Conservation (phyloP, 2,329 filamentous ascomycete species). For the Verticillium zaregamsianum region DNA sequence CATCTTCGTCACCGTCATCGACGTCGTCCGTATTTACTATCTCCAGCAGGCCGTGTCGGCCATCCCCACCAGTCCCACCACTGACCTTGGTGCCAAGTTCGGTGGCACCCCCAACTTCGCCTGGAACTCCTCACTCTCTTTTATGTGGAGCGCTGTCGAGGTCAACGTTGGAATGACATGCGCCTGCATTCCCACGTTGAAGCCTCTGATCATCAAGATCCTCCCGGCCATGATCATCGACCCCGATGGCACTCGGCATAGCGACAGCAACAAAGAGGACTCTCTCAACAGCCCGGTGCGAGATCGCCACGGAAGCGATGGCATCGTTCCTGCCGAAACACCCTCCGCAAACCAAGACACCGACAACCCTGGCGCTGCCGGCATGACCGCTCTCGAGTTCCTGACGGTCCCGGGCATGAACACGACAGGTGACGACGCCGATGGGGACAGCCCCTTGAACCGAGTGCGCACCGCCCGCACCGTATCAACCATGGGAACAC, state of each 20-base stretch:
- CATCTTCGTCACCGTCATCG: slow-evolving; percentile 81
- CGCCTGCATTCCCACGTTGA: slow-evolving; percentile 87
- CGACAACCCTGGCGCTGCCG: not conserved
- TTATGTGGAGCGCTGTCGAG: slow-evolving; percentile 93
- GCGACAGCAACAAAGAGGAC: slow-evolving; percentile 23
- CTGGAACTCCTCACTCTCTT: slow-evolving; percentile 76
- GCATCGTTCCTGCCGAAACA: not conserved
- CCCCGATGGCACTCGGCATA: slow-evolving; percentile 36
- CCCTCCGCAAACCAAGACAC: not conserved
- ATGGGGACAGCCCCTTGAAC: slow-evolving; percentile 7
- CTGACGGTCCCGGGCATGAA: slow-evolving; percentile 35
- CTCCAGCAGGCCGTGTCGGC: slow-evolving; percentile 66
- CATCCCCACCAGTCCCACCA: slow-evolving; percentile 30
- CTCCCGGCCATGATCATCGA: slow-evolving; percentile 54
- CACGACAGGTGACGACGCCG: not conserved
- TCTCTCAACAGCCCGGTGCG: slow-evolving; percentile 10
- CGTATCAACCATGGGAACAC: slow-evolving; percentile 23
- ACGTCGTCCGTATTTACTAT: slow-evolving; percentile 87
- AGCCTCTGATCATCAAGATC: slow-evolving; percentile 71
- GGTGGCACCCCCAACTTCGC: slow-evolving; percentile 51
- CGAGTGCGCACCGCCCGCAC: slow-evolving; percentile 12
- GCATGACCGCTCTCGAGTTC: slow-evolving; percentile 38
- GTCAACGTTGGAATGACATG: slow-evolving; percentile 88
- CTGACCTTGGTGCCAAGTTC: slow-evolving; percentile 38
- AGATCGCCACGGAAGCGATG: slow-evolving; percentile 12